phyloP scores from a whole-genome alignment of 306 rosid genomes.

The Oxytropis ochrocephala region DNA sequence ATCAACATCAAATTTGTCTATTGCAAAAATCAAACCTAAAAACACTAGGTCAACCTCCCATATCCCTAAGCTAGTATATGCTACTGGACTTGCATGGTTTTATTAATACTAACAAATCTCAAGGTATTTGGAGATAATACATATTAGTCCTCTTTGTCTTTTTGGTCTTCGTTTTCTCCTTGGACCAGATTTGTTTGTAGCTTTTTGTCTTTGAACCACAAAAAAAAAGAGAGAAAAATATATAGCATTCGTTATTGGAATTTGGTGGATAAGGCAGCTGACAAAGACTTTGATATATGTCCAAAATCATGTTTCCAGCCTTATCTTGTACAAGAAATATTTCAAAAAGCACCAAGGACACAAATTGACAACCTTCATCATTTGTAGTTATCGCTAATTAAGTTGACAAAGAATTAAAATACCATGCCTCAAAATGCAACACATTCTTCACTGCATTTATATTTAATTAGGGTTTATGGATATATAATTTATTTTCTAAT shows the following conservation, averaged over 20 bases:
- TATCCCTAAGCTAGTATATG: no score
- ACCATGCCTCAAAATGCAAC: background rate
- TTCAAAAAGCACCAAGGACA: constrained; percentile 28
- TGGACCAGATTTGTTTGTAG: constrained; percentile 21
- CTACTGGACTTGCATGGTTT: no score
- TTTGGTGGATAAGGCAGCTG: constrained; percentile 35
- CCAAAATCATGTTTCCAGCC: constrained; percentile 17
- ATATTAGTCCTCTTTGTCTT: constrained; percentile 29
- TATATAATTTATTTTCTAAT: background rate
- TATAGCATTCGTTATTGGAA: constrained; percentile 19
- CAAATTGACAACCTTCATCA: constrained; percentile 33
- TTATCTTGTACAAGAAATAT: constrained; percentile 20
- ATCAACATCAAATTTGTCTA: no score
- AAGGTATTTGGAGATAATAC: background rate
- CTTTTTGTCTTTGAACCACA: constrained; percentile 19
- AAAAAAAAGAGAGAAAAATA: background rate
- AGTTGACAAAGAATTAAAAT: constrained; percentile 12
- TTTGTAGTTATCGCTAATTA: constrained; percentile 40
- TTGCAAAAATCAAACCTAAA: no score
- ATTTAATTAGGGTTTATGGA: background rate
- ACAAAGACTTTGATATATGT: constrained; percentile 28
- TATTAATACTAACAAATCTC: constrained; percentile 14
- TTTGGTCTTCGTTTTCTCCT: constrained; percentile 22
- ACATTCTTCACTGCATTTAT: background rate
- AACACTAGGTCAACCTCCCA: no score